Base-by-base conservation (phyloP, 352 stramenopile genomes). In the Phytophthora agathidicida region DNA sequence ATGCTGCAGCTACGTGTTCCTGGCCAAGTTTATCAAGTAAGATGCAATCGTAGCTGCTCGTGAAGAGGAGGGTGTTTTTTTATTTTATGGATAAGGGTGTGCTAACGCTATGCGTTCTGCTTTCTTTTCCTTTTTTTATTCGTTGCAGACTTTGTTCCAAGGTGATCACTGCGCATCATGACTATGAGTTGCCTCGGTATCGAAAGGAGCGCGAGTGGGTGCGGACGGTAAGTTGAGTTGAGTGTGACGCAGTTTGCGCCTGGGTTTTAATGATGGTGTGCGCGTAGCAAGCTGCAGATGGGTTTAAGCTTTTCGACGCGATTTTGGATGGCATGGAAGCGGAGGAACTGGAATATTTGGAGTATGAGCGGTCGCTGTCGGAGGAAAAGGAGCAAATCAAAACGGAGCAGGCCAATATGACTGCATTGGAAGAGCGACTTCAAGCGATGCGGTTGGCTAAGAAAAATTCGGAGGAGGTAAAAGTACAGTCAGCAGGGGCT, bases 11-110 rank as follows among this genome's bases (percentile, higher is more conserved):
- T 94, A 92, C 57, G 84, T 92, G 32, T 86, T 87, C 45, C 62
- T 94, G n/a, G 82, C 79, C 46, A 83, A 79, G 31, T 90, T 92
- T 48, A 88, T 92, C 68, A 89, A 90, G 85, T 94, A 65, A 26
- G 73, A 65, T n/a, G 35, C 41, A 35, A 53, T 54, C 5, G 20
- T 20, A 54, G 10, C 10, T 39, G 24, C 46, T 50, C 26, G 14
- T 48, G n/a, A 17, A 48, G 41, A 47, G 50, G 37, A 30, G n/a
- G n/a, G n/a, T n/a, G n/a, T n/a, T n/a, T n/a, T n/a, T n/a, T n/a
- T n/a, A n/a, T n/a, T n/a, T n/a, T n/a, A n/a, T n/a, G n/a, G n/a
- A n/a, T n/a, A n/a, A n/a, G n/a, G n/a, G n/a, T n/a, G n/a, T n/a
- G n/a, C 20, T 2, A 37, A 54, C 20, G 26, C 7, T 41, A n/a